phyloP scores from a whole-genome alignment of 108 stramenopile species.

The Fistulifera pelliculosa region DNA sequence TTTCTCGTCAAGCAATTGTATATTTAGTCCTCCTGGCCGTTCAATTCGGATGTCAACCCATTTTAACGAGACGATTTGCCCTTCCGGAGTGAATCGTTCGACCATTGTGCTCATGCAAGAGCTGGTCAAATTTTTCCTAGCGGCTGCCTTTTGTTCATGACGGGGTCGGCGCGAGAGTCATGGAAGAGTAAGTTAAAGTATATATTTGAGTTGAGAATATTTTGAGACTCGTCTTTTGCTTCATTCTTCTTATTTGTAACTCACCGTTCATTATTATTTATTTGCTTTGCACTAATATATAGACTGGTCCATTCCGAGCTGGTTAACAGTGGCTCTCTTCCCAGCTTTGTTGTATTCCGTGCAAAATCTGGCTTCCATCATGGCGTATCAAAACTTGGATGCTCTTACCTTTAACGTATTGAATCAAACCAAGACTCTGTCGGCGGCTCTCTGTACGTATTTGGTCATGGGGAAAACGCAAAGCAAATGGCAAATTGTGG shows the following conservation, averaged over 20 bases:
- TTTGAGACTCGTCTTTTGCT: no score
- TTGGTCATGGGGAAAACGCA: conserved; percentile 81
- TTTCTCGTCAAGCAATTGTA: conserved; percentile 14
- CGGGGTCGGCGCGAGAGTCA: conserved; percentile 15
- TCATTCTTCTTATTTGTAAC: no score
- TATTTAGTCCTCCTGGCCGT: conserved; percentile 71
- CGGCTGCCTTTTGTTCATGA: conserved; percentile 31
- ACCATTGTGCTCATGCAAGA: conserved; percentile 78
- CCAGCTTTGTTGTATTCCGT: conserved; percentile 87
- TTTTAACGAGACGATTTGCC: conserved; percentile 66
- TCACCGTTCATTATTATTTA: no score
- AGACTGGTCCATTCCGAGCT: conserved; percentile 55
- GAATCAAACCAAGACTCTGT: conserved; percentile 94
- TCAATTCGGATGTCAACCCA: conserved; percentile 90
- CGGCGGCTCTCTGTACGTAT: conserved; percentile 89
- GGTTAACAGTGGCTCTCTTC: conserved; percentile 59
- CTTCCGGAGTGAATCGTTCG: conserved; percentile 45
- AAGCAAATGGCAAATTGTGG: conserved; percentile 67
- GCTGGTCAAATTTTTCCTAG: conserved; percentile 45
- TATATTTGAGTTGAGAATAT: no score
- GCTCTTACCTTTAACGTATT: conserved; percentile 91
- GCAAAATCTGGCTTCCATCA: conserved; percentile 83
- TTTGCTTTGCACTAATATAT: no score
- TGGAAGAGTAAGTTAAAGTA: conserved; percentile 23
- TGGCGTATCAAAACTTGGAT: conserved; percentile 88